Evolutionary conservation across 352 stramenopile species (phyloP), one percentile per base, ranked within the genome.

Genomic region (Phytophthora citricola): DNA sequence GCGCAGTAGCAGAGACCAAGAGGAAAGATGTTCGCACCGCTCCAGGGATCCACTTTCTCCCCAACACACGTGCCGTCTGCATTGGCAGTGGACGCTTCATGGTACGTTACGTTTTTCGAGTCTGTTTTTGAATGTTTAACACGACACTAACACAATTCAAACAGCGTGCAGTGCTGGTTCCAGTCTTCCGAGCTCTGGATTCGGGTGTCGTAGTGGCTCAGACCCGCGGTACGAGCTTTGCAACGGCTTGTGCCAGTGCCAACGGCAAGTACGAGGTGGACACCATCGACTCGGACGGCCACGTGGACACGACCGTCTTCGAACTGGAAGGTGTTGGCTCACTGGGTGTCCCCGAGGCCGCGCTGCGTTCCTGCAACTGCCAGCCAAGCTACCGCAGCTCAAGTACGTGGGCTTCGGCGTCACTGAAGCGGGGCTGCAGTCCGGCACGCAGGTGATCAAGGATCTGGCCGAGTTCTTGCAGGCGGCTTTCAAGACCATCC

Each of bases 21-120:
- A 34, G 8, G 27, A 31, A 34, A 34, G n/a, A 75, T 75, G 66
- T 75, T 75, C 48, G 31, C 26, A 27, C 61, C 66, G 15, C 45
- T 71, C 8, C 43, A 31, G 38, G 50, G 66, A n/a, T 40, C 53
- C 24, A 20, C 20, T 46, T 63, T 63, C n/a, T 50, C 63, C 22
- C 69, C 43, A 78, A 73, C 22, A 66, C 57, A 6, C 54, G 47
- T 36, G 34, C 67, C 71, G 29, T 95, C n/a, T 91, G 81, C 79
- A 83, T 95, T 39, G 87, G 87, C 60, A 83, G 69, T 39, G 87
- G 87, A 9, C 80, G 87, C 67, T 95, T 95, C 59, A 44, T 93
- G 63, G 83, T 92, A 67, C 60, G 48, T 34, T n/a, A 38, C 17
- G 2, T 10, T 17, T 43, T 15, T 57, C 49, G 11, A 43, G 4